phyloP scores from a whole-genome alignment of 441 rosid species.

The Jatropha multifida region DNA sequence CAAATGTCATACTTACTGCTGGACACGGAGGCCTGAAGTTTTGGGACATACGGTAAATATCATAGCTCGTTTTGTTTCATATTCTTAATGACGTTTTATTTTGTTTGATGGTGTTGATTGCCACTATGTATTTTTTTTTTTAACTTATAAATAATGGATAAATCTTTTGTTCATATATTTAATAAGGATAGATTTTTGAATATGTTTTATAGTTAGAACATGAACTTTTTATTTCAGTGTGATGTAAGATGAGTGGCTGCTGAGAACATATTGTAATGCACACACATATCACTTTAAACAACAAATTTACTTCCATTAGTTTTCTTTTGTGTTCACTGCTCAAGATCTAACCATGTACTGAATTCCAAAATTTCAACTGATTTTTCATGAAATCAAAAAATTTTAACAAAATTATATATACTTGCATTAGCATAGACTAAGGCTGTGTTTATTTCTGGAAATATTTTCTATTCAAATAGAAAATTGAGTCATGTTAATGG shows the following conservation, averaged over 20 bases:
- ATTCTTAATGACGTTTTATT: constrained; percentile 8
- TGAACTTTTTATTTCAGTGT: neutral
- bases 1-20: constrained; percentile 71
- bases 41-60: constrained; percentile 83
- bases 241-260: neutral
- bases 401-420: neutral
- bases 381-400: neutral
- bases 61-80: constrained; percentile 11
- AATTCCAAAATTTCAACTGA: neutral
- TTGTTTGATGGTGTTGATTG: neutral
- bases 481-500: too few species aligned
- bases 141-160: neutral
- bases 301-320: neutral
- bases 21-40: constrained; percentile 87
- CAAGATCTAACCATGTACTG: neutral
- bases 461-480: too few species aligned
- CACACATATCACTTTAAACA: neutral
- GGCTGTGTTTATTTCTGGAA: too few species aligned
- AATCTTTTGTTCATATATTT: too few species aligned
- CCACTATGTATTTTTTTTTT: neutral
- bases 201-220: neutral
- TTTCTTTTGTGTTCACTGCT: neutral
- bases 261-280: neutral
- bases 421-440: too few species aligned
- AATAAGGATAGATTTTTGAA: neutral